A percentile compares a stretch with the other conserved stretches of the same genome.
Evolutionary conservation across 169 alveolate species (phyloP).

Genomic region (Plasmodium vinckei): DNA sequence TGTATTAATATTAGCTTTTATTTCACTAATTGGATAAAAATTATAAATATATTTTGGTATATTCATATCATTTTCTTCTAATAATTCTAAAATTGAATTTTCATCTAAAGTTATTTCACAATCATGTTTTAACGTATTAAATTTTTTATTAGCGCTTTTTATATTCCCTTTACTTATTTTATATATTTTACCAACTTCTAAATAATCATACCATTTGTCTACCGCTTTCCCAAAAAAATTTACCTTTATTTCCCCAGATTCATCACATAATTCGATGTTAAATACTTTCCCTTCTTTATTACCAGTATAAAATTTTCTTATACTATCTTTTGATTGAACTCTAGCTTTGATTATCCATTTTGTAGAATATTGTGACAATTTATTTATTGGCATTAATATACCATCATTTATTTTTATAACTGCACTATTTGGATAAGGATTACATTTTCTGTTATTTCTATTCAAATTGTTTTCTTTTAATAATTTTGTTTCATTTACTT

Average conservation of each 20-base stretch:
- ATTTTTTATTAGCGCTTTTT: constrained; percentile 83
- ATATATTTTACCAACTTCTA: constrained; percentile 85
- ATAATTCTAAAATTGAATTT: constrained; percentile 79
- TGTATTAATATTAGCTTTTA: constrained; percentile 68
- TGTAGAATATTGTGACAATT: constrained; percentile 60
- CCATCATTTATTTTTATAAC: constrained; percentile 71
- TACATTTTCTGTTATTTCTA: constrained; percentile 42
- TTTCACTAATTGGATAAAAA: constrained; percentile 77
- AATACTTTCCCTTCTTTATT: constrained; percentile 72
- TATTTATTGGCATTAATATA: constrained; percentile 67
- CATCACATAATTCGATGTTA: constrained; percentile 70
- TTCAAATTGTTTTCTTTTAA: constrained; percentile 29
- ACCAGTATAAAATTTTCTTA: constrained; percentile 33
- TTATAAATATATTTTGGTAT: constrained; percentile 81
- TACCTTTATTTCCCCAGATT: constrained; percentile 81
- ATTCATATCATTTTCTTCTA: constrained; percentile 77
- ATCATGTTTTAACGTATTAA: constrained; percentile 80
- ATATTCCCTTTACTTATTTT: constrained; percentile 84
- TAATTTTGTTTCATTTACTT: constrained; percentile 8
- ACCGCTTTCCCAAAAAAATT: constrained; percentile 86
- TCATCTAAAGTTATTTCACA: constrained; percentile 84
- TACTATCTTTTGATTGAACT: constrained; percentile 59
- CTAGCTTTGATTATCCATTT: constrained; percentile 76
- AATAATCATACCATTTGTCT: constrained; percentile 84
- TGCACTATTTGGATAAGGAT: constrained; percentile 35